Percentiles rank a stretch among this genome's conserved stretches.
Conservation (phyloP, 2,329 filamentous ascomycete genomes). For the Monosporascus ibericus region DNA sequence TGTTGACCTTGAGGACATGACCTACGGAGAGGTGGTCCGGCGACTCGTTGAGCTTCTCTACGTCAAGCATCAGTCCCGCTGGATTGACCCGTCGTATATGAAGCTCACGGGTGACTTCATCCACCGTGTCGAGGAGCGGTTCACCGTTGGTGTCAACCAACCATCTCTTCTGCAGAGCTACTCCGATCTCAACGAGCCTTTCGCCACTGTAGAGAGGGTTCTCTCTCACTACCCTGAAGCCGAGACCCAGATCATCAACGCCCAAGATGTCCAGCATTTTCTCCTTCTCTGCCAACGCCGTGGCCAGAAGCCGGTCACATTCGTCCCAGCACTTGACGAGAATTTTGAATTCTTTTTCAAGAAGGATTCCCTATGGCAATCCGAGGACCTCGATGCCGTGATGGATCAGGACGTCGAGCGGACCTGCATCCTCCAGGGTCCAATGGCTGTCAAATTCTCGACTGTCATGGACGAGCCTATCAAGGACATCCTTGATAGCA, state of each 20-base stretch:
- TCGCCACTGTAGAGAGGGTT: constrained; percentile 69
- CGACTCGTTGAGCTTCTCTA: constrained; percentile 88
- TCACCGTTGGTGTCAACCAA: constrained; percentile 66
- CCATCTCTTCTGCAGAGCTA: constrained; percentile 86
- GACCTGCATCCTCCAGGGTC: constrained; percentile 93
- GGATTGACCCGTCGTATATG: constrained; percentile 82
- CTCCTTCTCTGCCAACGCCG: constrained; percentile 84
- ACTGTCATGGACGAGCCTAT: constrained; percentile 88
- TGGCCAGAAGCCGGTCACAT: constrained; percentile 92
- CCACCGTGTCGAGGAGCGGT: constrained; percentile 92
- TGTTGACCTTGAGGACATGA: constrained; percentile 92
- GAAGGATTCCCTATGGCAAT: constrained; percentile 99
- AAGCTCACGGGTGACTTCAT: constrained; percentile 92
- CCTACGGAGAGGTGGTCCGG: constrained; percentile 79
- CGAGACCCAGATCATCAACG: constrained; percentile 88
- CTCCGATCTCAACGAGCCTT: constrained; percentile 79
- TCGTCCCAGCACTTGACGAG: constrained; percentile 90
- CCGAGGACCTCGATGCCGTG: constrained; percentile 92
- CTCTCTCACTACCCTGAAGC: constrained; percentile 80
- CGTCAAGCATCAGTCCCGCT: constrained; percentile 81
- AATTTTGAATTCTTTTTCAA: constrained; percentile 99
- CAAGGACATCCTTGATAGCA: constrained; percentile 86
- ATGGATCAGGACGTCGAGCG: constrained; percentile 93
- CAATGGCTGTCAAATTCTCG: constrained; percentile 86
- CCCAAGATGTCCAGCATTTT: constrained; percentile 97